Evolutionary conservation across 2,329 filamentous ascomycete species (phyloP).

Genomic region (Pyrenophora tritici-repentis): DNA sequence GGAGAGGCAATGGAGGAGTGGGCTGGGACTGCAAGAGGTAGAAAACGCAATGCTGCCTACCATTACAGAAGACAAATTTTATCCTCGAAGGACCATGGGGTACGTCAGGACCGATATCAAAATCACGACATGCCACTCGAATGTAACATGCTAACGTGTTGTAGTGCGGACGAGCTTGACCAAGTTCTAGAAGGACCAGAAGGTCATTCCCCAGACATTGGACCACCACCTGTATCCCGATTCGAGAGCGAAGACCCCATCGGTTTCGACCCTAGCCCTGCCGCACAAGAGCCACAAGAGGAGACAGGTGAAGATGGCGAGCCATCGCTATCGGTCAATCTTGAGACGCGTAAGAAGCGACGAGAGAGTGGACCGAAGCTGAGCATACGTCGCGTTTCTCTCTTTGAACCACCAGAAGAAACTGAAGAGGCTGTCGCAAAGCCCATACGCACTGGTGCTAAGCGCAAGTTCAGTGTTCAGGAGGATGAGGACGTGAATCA

Average conservation of each 20-base stretch:
- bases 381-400: slow-evolving; percentile 48
- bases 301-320: slow-evolving; percentile 47
- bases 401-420: slow-evolving; percentile 50
- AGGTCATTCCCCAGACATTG: slow-evolving; percentile 70
- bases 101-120: slow-evolving; percentile 50
- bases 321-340: slow-evolving; percentile 50
- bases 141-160: slow-evolving; percentile 20
- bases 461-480: slow-evolving; percentile 62
- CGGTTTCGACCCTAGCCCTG: slow-evolving; percentile 48
- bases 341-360: slow-evolving; percentile 59
- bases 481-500: slow-evolving; percentile 54
- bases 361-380: slow-evolving; percentile 57
- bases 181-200: slow-evolving; percentile 58
- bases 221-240: slow-evolving; percentile 60
- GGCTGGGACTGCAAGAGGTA: slow-evolving; percentile 41
- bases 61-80: slow-evolving; percentile 72
- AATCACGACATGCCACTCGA: background rate
- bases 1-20: slow-evolving; percentile 62
- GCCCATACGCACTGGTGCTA: slow-evolving; percentile 55
- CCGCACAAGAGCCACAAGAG: slow-evolving; percentile 27
- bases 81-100: slow-evolving; percentile 71
- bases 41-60: slow-evolving; percentile 65
- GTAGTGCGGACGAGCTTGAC: slow-evolving; percentile 64
- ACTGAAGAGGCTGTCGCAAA: slow-evolving; percentile 33
- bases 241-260: slow-evolving; percentile 57